Percentiles rank a stretch among this genome's conserved stretches.
phyloP scores from a whole-genome alignment of 2,329 filamentous ascomycete species.

The Diplodia mutila region DNA sequence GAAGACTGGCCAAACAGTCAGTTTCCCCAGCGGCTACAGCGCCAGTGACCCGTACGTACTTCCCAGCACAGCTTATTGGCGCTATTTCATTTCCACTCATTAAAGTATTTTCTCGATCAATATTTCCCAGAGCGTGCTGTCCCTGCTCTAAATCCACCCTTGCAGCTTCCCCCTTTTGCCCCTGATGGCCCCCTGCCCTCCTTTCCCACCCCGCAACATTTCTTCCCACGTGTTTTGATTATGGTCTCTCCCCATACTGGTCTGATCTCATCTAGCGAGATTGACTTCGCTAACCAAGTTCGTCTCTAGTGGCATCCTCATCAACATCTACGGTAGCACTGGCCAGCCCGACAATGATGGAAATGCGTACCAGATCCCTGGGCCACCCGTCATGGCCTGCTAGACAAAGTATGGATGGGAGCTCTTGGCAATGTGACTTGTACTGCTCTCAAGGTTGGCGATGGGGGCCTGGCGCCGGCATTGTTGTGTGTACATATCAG shows the following conservation, averaged over 20 bases:
- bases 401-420: slow-evolving; percentile 10
- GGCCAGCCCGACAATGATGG: slow-evolving; percentile 30
- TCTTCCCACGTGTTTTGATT: not conserved
- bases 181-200: not conserved
- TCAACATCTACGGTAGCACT: slow-evolving; percentile 31
- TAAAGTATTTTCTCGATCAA: slow-evolving; percentile 3
- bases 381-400: slow-evolving; percentile 30
- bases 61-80: not conserved
- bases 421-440: no score
- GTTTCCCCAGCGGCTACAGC: slow-evolving; percentile 21
- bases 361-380: slow-evolving; percentile 32
- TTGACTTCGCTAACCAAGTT: not conserved
- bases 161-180: slow-evolving; percentile 12
- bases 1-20: slow-evolving; percentile 25
- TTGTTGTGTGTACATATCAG: not conserved
- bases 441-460: not conserved
- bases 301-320: slow-evolving; percentile 29
- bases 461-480: not conserved
- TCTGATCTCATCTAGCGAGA: not conserved
- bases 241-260: not conserved
- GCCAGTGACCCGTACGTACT: slow-evolving; percentile 18
- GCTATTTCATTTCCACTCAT: not conserved
- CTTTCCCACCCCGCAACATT: not conserved
- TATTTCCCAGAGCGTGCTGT: slow-evolving; percentile 8
- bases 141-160: not conserved